A percentile compares a stretch with the other conserved stretches of the same genome.
These are phyloP conservation scores for Lepidium aucheri DNA, from an alignment of 345 rosid genomes.

Conservation along the genomic window DNA sequence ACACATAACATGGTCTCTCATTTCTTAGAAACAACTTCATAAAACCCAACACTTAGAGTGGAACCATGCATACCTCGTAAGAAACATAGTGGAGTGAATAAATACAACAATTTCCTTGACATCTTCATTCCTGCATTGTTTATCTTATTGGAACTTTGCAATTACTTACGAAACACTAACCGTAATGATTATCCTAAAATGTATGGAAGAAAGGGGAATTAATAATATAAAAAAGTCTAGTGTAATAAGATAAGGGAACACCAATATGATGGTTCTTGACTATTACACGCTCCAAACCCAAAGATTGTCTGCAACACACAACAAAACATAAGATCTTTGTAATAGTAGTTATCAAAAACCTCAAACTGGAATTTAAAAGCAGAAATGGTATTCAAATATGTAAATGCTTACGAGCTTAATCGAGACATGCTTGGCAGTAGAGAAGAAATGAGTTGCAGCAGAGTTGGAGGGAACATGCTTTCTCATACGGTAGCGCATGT, in stretches of 20 bases:
- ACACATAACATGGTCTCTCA: conserved; percentile 19
- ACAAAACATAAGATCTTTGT: neutral
- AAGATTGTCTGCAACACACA: conserved; percentile 35
- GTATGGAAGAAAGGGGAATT: neutral
- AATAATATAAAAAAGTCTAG: conserved; percentile 43
- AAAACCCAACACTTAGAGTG: conserved; percentile 38
- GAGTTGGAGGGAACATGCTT: conserved; percentile 10
- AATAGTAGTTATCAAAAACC: no score
- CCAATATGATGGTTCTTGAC: conserved; percentile 44
- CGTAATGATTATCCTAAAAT: neutral
- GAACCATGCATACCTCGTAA: conserved; percentile 41
- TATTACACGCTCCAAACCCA: conserved; percentile 44
- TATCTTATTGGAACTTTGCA: no score
- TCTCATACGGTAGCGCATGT: conserved; percentile 37
- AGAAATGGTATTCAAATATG: no score
- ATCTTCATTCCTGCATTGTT: neutral
- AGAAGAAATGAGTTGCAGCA: conserved; percentile 13
- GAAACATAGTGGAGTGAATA: neutral
- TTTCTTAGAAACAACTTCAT: conserved; percentile 12
- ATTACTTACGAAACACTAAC: neutral
- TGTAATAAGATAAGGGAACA: conserved; percentile 55
- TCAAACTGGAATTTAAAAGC: no score
- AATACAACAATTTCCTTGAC: neutral
- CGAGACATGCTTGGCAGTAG: no score
- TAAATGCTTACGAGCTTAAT: neutral